Conservation (phyloP, 108 stramenopile genomes). For the Discostella stelligeroides region DNA sequence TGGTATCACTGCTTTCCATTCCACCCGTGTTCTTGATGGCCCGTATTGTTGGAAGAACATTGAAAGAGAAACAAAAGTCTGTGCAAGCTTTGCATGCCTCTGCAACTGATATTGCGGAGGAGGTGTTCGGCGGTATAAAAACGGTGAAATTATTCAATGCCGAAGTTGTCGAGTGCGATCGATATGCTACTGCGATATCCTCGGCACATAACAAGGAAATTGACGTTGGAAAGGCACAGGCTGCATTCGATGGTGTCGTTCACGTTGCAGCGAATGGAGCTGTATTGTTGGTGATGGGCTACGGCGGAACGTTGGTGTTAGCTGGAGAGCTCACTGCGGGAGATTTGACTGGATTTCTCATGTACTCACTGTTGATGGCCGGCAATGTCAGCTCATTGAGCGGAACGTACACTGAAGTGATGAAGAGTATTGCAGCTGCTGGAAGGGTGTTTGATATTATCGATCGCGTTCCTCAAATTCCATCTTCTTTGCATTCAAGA, state of each 20-base stretch:
- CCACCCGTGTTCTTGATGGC: slow-evolving; percentile 78
- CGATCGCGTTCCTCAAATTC: slow-evolving; percentile 61
- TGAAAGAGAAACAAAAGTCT: slow-evolving; percentile 58
- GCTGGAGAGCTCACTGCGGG: slow-evolving; percentile 66
- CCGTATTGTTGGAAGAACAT: slow-evolving; percentile 52
- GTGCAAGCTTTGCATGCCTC: slow-evolving; percentile 70
- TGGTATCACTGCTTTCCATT: slow-evolving; percentile 68
- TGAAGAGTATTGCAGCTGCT: slow-evolving; percentile 67
- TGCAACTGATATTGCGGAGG: slow-evolving; percentile 74
- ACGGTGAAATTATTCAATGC: slow-evolving; percentile 81
- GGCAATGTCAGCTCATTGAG: slow-evolving; percentile 74
- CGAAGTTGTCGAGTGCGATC: slow-evolving; percentile 61
- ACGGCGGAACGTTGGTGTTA: slow-evolving; percentile 79
- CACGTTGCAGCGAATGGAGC: slow-evolving; percentile 79
- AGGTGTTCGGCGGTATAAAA: slow-evolving; percentile 63
- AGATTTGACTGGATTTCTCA: slow-evolving; percentile 85
- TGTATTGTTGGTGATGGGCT: slow-evolving; percentile 75
- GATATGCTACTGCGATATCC: slow-evolving; percentile 57
- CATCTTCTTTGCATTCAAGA: slow-evolving; percentile 22
- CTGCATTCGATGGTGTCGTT: slow-evolving; percentile 71
- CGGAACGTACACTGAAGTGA: slow-evolving; percentile 73
- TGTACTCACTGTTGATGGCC: slow-evolving; percentile 87
- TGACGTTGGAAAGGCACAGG: slow-evolving; percentile 67
- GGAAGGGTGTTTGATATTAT: slow-evolving; percentile 66
- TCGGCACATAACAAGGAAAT: slow-evolving; percentile 70